Conservation (phyloP, 1,139 yeast genomes). For the Suhomyces taliae region DNA sequence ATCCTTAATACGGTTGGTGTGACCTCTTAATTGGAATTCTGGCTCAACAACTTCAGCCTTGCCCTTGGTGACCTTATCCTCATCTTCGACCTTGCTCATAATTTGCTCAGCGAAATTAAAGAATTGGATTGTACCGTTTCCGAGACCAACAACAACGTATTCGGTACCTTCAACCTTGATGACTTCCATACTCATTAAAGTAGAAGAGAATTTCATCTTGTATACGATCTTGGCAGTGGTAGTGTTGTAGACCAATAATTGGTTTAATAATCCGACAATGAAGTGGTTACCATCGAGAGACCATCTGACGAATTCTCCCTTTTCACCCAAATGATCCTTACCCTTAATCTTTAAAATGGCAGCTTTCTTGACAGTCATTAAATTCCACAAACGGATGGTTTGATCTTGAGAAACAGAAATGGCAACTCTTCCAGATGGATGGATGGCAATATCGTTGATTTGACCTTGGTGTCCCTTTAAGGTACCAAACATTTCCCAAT, state of each 20-base stretch:
- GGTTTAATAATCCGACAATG: constrained; percentile 70
- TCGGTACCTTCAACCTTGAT: constrained; percentile 45
- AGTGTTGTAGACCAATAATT: constrained; percentile 65
- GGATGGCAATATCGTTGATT: constrained; percentile 82
- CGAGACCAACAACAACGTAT: constrained; percentile 66
- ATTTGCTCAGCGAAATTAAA: constrained; percentile 39
- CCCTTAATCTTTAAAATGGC: constrained; percentile 76
- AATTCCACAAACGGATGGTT: constrained; percentile 86
- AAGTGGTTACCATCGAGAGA: constrained; percentile 61
- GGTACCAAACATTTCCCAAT: constrained; percentile 91
- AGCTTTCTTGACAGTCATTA: constrained; percentile 97
- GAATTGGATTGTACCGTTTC: constrained; percentile 72
- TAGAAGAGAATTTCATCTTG: constrained; percentile 49
- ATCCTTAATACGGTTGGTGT: constrained; percentile 82
- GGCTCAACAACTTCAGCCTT: constrained; percentile 41
- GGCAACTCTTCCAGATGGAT: constrained; percentile 91
- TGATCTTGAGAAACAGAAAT: constrained; percentile 84
- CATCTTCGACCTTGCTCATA: constrained; percentile 18
- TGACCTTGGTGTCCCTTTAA: constrained; percentile 82
- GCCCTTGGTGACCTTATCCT: constrained; percentile 29
- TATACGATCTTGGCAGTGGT: constrained; percentile 58
- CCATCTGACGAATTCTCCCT: constrained; percentile 70
- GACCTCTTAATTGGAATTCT: constrained; percentile 67
- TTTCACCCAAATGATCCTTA: constrained; percentile 61
- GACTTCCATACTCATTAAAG: constrained; percentile 70